A percentile compares a stretch with the other conserved stretches of the same genome.
phyloP scores from a whole-genome alignment of 1,284 basidiomycete species.

The Heimioporus retisporus region DNA sequence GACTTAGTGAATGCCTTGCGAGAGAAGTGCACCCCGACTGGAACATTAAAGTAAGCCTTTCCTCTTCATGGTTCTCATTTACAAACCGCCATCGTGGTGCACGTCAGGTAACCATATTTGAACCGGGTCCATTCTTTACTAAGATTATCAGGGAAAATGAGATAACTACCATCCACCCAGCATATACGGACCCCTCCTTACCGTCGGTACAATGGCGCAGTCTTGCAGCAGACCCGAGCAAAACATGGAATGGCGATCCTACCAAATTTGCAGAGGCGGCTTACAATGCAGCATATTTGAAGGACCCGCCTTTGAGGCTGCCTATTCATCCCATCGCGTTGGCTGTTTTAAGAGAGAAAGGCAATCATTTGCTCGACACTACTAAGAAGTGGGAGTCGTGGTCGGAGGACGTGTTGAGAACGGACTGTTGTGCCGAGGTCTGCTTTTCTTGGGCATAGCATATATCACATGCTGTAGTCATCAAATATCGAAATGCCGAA shows the following conservation, averaged over 20 bases:
- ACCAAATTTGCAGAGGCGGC: conserved; percentile 27
- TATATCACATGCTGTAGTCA: too few relatives aligned
- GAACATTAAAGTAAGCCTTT: conserved; percentile 33
- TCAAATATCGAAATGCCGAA: too few relatives aligned
- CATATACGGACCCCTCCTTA: conserved; percentile 23
- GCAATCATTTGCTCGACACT: conserved; percentile 24
- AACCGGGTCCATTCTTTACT: conserved; percentile 23
- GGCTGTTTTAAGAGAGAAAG: conserved; percentile 18
- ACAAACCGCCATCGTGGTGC: background rate
- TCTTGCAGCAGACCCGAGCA: background rate
- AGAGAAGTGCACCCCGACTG: conserved; percentile 30
- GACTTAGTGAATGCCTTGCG: conserved; percentile 26
- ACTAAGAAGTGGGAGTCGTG: conserved; percentile 37
- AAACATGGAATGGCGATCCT: conserved; percentile 23
- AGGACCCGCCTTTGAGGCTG: conserved; percentile 39
- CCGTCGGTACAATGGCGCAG: conserved; percentile 5
- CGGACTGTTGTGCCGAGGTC: conserved; percentile 1
- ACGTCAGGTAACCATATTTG: conserved; percentile 31
- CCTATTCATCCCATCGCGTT: conserved; percentile 35
- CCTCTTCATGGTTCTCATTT: background rate
- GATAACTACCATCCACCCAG: conserved; percentile 24
- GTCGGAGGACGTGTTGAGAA: conserved; percentile 37
- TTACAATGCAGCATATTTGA: conserved; percentile 23
- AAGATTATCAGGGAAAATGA: conserved; percentile 13
- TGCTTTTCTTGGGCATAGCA: too few relatives aligned